These are phyloP conservation scores for Carpinus viminea DNA, from an alignment of 306 rosid species.

Conservation along the genomic window DNA sequence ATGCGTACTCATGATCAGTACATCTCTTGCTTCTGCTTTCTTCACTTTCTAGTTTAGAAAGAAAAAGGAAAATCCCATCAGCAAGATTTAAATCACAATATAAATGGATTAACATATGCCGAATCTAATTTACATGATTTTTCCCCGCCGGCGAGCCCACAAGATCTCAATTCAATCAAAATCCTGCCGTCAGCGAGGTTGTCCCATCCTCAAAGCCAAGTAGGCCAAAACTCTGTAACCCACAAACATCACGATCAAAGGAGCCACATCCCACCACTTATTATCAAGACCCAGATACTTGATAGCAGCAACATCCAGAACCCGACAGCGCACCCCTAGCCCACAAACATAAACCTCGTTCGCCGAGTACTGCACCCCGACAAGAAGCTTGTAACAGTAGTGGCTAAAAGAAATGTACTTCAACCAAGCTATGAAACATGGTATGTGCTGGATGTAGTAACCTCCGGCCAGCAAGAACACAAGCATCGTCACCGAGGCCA, in stretches of 20 bases:
- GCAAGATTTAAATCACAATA: background rate
- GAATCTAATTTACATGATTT: constrained; percentile 25
- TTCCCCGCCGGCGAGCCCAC: constrained; percentile 15
- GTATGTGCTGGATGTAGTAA: constrained; percentile 82
- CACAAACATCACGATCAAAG: constrained; percentile 70
- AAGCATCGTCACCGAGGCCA: constrained; percentile 77
- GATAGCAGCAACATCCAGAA: constrained; percentile 63
- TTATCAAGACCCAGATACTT: constrained; percentile 52
- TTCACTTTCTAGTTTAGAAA: background rate
- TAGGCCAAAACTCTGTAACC: constrained; percentile 80
- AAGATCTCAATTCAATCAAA: constrained; percentile 15
- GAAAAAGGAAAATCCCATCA: background rate
- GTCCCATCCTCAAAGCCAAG: constrained; percentile 64
- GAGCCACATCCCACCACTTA: constrained; percentile 73
- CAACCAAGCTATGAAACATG: constrained; percentile 78
- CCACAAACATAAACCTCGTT: constrained; percentile 65
- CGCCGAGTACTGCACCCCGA: constrained; percentile 68
- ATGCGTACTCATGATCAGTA: no score
- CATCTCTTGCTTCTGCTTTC: background rate
- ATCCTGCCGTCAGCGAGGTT: constrained; percentile 49
- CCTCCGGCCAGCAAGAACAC: constrained; percentile 84
- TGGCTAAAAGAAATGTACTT: constrained; percentile 80
- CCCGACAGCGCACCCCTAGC: constrained; percentile 48
- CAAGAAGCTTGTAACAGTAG: constrained; percentile 74
- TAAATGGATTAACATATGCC: background rate